Conservation (phyloP, 2,329 filamentous ascomycete genomes). For the Cladosporium velox region DNA sequence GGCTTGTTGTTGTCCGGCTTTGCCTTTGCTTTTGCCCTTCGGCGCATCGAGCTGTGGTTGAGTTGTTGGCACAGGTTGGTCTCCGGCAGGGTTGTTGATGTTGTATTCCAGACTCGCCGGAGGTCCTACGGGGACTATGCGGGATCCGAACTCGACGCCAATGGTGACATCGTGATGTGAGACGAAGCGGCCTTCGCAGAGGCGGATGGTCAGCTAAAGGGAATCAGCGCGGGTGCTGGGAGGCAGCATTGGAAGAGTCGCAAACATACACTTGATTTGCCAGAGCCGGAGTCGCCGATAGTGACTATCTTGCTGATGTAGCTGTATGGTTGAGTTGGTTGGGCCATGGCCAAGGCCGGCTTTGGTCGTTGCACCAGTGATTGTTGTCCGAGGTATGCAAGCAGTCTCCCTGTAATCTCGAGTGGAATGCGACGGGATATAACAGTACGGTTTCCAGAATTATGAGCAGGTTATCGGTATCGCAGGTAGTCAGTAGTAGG, state of each 20-base stretch:
- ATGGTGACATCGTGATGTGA: constrained; percentile 96
- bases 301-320: constrained; percentile 99
- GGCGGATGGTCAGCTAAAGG: constrained; percentile 77
- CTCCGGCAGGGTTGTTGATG: constrained; percentile 52
- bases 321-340: constrained; percentile 72
- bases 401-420: not conserved
- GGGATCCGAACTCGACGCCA: constrained; percentile 91
- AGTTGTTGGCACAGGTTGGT: not conserved
- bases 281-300: constrained; percentile 93
- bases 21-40: constrained; percentile 22
- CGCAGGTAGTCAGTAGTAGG: not conserved
- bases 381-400: not conserved
- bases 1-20: constrained; percentile 38
- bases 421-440: not conserved
- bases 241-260: constrained; percentile 1
- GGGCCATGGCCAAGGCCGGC: constrained; percentile 15
- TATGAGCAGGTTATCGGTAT: not conserved
- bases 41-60: constrained; percentile 25
- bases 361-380: not conserved
- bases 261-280: constrained; percentile 72
- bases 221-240: constrained; percentile 12
- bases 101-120: constrained; percentile 65
- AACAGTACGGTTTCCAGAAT: not conserved
- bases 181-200: constrained; percentile 95
- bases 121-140: constrained; percentile 87